Evolutionary conservation across 2,329 filamentous ascomycete genomes (phyloP), one percentile per base, ranked within the genome.

Genomic region (Talaromyces piceae): DNA sequence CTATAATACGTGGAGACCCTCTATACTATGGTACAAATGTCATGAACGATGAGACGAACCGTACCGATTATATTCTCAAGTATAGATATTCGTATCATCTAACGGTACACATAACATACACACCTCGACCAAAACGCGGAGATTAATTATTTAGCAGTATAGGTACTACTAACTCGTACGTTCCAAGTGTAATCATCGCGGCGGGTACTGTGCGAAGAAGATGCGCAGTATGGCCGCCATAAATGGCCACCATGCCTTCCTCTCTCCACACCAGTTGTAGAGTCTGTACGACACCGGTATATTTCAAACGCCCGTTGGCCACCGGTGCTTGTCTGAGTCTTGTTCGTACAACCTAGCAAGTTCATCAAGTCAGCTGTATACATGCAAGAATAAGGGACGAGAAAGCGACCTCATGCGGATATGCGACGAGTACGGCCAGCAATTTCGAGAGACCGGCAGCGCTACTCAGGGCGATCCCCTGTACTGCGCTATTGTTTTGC

Each of bases 141-240:
- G 6, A 37, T 37, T 20, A 20, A n/a, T 9, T 11, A 20, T 37
- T 20, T 9, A 20, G 16, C 20, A 41, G 39, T 13, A 16, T 9
- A 7, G 18, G 2, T 39, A 3, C 23, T 43, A 68, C 66, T 54
- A 67, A 64, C 55, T 69, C 65, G 58, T 68, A 69, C 30, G 66
- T 65, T 45, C 66, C 65, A 26, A 69, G 61, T 1, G 66, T 68
- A 41, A 69, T 66, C 33, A 66, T 61, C 25, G 66, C 65, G 5
- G 66, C 66, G 45, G 65, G 66, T 23, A 69, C 61, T 22, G 64
- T 64, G 16, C 66, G 64, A 20, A 63, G 56, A 53, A 68, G 62
- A 52, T 69, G 66, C n/a, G 65, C 64, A 44, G 62, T 65, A 51
- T 68, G 44, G 26, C 66, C 66, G 47, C 66, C 64, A 45, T 69